Conservation (phyloP, 2,329 filamentous ascomycete species). For the Ophidiomyces ophidiicola region DNA sequence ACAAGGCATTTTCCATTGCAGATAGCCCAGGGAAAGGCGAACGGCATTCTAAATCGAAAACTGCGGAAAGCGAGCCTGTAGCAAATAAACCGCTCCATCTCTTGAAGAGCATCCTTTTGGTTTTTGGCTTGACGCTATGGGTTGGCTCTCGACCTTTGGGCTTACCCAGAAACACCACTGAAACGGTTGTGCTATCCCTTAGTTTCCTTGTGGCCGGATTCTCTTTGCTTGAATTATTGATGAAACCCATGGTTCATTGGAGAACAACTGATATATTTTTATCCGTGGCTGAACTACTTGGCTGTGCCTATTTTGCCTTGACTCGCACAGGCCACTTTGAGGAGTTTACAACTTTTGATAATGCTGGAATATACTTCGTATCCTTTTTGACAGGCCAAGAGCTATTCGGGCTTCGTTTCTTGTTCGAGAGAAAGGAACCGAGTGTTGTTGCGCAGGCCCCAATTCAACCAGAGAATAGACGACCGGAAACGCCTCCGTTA, state of each 20-base stretch:
- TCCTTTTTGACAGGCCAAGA: slow-evolving; percentile 32
- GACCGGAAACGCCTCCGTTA: slow-evolving; percentile 2
- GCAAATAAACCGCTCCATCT: slow-evolving; percentile 10
- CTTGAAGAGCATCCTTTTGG: slow-evolving; percentile 13
- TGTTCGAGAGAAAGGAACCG: slow-evolving; percentile 8
- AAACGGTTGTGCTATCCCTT: slow-evolving; percentile 28
- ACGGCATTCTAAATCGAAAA: slow-evolving; percentile 15
- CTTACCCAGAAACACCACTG: slow-evolving; percentile 29
- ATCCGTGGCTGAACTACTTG: slow-evolving; percentile 28
- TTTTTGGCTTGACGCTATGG: slow-evolving; percentile 24
- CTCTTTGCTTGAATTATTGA: slow-evolving; percentile 28
- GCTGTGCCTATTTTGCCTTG: slow-evolving; percentile 29
- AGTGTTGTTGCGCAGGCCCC: background rate
- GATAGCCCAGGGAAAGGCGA: slow-evolving; percentile 24
- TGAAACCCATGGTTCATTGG: slow-evolving; percentile 28
- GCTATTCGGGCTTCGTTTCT: slow-evolving; percentile 22
- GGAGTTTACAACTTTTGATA: slow-evolving; percentile 28
- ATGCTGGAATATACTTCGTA: slow-evolving; percentile 29
- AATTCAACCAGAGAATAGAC: background rate
- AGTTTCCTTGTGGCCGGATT: slow-evolving; percentile 32
- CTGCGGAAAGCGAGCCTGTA: slow-evolving; percentile 18
- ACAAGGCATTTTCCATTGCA: slow-evolving; percentile 32
- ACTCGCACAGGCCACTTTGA: slow-evolving; percentile 23
- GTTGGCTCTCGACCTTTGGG: slow-evolving; percentile 24
- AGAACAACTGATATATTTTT: slow-evolving; percentile 30